Percentiles rank a stretch among this genome's conserved stretches.
Evolutionary conservation across 345 rosid species (phyloP).

Genomic region (Heritiera littoralis): DNA sequence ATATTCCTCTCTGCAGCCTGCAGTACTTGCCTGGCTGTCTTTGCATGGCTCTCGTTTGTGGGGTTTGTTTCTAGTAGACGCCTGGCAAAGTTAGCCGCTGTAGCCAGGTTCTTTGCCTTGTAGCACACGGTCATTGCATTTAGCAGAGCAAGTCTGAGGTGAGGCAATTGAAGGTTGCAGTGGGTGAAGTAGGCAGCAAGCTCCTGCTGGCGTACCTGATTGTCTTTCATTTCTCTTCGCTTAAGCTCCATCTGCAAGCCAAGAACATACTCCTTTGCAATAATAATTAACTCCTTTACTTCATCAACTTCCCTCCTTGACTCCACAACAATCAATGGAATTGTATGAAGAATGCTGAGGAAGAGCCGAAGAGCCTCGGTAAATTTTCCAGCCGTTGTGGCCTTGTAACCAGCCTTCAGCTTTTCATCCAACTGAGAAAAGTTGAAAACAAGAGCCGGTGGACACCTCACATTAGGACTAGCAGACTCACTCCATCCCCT

Average conservation of each 20-base stretch:
- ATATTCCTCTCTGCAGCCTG: conserved; percentile 78
- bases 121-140: conserved; percentile 81
- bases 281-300: conserved; percentile 71
- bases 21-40: conserved; percentile 69
- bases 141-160: conserved; percentile 65
- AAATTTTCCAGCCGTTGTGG: conserved; percentile 78
- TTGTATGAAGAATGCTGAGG: conserved; percentile 76
- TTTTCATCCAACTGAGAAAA: conserved; percentile 87
- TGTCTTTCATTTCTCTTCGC: conserved; percentile 71
- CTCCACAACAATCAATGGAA: conserved; percentile 84
- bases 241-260: conserved; percentile 81
- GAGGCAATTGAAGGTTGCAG: conserved; percentile 83
- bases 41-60: conserved; percentile 68
- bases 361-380: conserved; percentile 74
- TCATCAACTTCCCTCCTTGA: conserved; percentile 95
- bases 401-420: conserved; percentile 86
- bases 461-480: conserved; percentile 77
- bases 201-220: conserved; percentile 78
- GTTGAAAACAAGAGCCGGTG: conserved; percentile 71
- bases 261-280: conserved; percentile 80
- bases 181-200: conserved; percentile 98
- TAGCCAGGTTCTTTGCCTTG: conserved; percentile 74
- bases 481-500: conserved; percentile 76
- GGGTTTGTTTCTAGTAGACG: conserved; percentile 80
- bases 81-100: conserved; percentile 80